phyloP scores from a whole-genome alignment of 495 filamentous ascomycete genomes.

The Oidiodendron maius region DNA sequence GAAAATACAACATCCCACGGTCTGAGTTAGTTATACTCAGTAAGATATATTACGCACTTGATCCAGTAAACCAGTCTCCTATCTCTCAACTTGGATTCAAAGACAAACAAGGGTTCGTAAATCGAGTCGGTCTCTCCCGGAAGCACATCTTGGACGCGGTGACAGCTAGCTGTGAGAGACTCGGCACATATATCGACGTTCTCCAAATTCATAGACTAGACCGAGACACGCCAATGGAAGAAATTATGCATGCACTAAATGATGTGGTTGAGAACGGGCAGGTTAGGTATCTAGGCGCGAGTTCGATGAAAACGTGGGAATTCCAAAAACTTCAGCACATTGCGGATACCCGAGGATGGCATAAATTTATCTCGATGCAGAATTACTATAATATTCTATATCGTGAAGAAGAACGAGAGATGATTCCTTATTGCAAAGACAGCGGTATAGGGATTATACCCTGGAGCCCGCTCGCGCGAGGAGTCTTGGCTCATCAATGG shows the following conservation, averaged over 20 bases:
- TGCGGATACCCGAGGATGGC: constrained; percentile 44
- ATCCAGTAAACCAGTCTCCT: constrained; percentile 22
- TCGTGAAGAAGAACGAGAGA: constrained; percentile 56
- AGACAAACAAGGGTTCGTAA: constrained; percentile 17
- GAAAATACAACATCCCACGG: constrained; percentile 68
- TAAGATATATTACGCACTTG: constrained; percentile 61
- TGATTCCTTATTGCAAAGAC: constrained; percentile 51
- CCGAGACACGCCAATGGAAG: constrained; percentile 37
- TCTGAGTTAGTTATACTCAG: constrained; percentile 67
- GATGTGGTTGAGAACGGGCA: constrained; percentile 51
- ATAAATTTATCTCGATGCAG: constrained; percentile 55
- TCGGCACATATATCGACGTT: constrained; percentile 57
- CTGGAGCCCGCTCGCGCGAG: constrained; percentile 52
- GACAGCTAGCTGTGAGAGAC: constrained; percentile 46
- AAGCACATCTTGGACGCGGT: constrained; percentile 56
- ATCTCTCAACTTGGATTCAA: constrained; percentile 14
- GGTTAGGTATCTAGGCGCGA: constrained; percentile 52
- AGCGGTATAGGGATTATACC: constrained; percentile 38
- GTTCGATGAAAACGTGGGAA: constrained; percentile 50
- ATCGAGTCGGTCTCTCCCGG: constrained; percentile 37
- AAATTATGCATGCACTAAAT: constrained; percentile 57
- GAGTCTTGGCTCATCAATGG: constrained; percentile 44
- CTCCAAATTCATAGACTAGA: constrained; percentile 60
- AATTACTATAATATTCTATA: constrained; percentile 51
- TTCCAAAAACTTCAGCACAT: constrained; percentile 39